Evolutionary conservation across 2,329 filamentous ascomycete species (phyloP).

Genomic region (Didymella glomerata): DNA sequence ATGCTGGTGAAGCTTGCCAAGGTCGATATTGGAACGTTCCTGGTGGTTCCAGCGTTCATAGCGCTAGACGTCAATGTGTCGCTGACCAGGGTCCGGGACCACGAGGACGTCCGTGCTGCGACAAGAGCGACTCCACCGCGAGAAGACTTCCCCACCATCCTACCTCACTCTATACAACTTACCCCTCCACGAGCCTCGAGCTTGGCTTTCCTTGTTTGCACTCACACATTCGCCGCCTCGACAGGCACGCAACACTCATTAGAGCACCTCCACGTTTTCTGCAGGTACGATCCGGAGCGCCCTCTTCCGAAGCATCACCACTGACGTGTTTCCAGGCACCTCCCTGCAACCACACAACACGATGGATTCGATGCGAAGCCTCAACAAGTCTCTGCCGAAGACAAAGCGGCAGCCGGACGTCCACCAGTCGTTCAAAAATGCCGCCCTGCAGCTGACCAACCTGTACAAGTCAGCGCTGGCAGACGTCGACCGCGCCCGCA

Average conservation of each 20-base stretch:
- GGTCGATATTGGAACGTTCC: slow-evolving; percentile 1
- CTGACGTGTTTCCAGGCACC: slow-evolving; percentile 17
- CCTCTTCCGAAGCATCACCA: background rate
- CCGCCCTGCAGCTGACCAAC: slow-evolving; percentile 92
- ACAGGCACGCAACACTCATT: slow-evolving; percentile 11
- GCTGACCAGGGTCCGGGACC: slow-evolving; percentile 12
- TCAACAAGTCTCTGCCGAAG: slow-evolving; percentile 52
- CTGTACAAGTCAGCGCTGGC: slow-evolving; percentile 91
- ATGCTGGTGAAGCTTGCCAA: background rate
- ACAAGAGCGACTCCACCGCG: slow-evolving; percentile 16
- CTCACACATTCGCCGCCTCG: slow-evolving; percentile 11
- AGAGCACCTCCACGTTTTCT: slow-evolving; percentile 4
- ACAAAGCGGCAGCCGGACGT: slow-evolving; percentile 60
- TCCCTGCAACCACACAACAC: slow-evolving; percentile 15
- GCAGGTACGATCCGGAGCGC: slow-evolving; percentile 16
- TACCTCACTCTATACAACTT: slow-evolving; percentile 10
- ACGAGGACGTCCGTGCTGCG: slow-evolving; percentile 12
- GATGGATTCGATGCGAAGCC: slow-evolving; percentile 55
- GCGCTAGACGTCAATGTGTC: slow-evolving; percentile 1
- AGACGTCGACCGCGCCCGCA: slow-evolving; percentile 76
- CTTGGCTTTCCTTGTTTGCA: slow-evolving; percentile 2
- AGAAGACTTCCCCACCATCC: slow-evolving; percentile 11
- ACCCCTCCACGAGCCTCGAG: background rate
- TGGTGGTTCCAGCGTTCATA: slow-evolving; percentile 2
- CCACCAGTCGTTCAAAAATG: slow-evolving; percentile 88